Conservation (phyloP, 805 yeast species). For the Henningerozyma blattae region DNA sequence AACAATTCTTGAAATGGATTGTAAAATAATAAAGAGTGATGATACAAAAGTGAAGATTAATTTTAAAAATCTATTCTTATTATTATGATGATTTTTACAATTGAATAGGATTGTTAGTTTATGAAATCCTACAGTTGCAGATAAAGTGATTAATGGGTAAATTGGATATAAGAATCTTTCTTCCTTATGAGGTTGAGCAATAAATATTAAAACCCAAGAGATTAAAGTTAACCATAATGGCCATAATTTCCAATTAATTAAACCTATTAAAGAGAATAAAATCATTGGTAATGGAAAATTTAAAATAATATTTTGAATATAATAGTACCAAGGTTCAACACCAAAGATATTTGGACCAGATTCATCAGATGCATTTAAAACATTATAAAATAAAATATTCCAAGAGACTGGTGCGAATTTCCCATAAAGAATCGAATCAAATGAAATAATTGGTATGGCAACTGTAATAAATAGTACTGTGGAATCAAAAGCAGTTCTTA, state of each 20-base stretch:
- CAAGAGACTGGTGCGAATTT: conserved; percentile 57
- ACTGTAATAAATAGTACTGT: conserved; percentile 10
- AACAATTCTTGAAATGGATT: conserved; percentile 39
- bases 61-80: conserved; percentile 3
- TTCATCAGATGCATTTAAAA: conserved; percentile 45
- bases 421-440: conserved; percentile 56
- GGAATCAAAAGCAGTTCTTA: conserved; percentile 19
- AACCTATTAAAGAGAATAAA: conserved; percentile 20
- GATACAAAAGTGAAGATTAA: conserved; percentile 7
- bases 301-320: conserved; percentile 51
- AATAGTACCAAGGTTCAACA: conserved; percentile 66
- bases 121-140: conserved; percentile 42
- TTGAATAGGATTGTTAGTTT: conserved; percentile 8
- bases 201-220: conserved; percentile 59
- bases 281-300: conserved; percentile 49
- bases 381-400: conserved; percentile 78
- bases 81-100: too few relatives aligned
- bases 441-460: conserved; percentile 12
- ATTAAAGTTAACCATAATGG: conserved; percentile 37
- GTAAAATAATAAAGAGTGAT: conserved; percentile 8
- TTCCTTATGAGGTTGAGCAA: conserved; percentile 79
- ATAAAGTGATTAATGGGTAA: conserved; percentile 54
- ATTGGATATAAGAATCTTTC: conserved; percentile 84
- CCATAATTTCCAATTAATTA: conserved; percentile 16
- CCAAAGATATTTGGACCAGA: conserved; percentile 91